These are phyloP conservation scores for Silene coronaria DNA, from an alignment of 179 eudicot genomes.

Conservation along the genomic window DNA sequence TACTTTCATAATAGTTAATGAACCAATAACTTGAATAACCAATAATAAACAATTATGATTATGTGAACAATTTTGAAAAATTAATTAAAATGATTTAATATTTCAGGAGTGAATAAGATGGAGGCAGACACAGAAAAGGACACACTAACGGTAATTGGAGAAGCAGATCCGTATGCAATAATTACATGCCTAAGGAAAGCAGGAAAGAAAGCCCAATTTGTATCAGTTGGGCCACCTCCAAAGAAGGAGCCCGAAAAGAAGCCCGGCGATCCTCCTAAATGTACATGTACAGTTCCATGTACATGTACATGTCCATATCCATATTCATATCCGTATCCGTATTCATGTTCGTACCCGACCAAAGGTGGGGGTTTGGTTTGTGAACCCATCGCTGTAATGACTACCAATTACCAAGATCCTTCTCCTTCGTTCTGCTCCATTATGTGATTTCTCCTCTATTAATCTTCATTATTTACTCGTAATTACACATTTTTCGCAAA, in stretches of 20 bases:
- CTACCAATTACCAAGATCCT: slow-evolving; percentile 21
- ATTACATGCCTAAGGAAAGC: slow-evolving; percentile 36
- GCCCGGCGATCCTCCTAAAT: neutral
- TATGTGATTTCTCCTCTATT: slow-evolving; percentile 3
- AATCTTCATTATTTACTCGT: no score
- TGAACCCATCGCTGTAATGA: slow-evolving; percentile 18
- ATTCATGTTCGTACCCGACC: neutral
- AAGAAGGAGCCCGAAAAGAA: slow-evolving; percentile 16
- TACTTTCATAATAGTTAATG: no score
- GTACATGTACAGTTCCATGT: neutral
- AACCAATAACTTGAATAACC: no score
- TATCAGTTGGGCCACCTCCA: slow-evolving; percentile 53
- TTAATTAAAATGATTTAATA: no score
- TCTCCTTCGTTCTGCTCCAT: slow-evolving; percentile 16
- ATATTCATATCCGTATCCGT: neutral
- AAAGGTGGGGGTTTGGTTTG: neutral
- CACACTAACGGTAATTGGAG: slow-evolving; percentile 47
- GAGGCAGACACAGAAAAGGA: slow-evolving; percentile 53
- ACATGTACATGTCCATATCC: neutral
- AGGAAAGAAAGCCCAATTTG: slow-evolving; percentile 33
- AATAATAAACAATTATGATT: no score
- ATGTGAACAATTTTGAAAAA: no score
- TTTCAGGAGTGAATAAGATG: slow-evolving; percentile 53
- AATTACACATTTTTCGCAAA: no score
- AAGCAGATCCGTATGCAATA: slow-evolving; percentile 51